A percentile compares a stretch with the other conserved stretches of the same genome.
phyloP scores from a whole-genome alignment of 1,284 basidiomycete species.

The Trichosporon sp. region DNA sequence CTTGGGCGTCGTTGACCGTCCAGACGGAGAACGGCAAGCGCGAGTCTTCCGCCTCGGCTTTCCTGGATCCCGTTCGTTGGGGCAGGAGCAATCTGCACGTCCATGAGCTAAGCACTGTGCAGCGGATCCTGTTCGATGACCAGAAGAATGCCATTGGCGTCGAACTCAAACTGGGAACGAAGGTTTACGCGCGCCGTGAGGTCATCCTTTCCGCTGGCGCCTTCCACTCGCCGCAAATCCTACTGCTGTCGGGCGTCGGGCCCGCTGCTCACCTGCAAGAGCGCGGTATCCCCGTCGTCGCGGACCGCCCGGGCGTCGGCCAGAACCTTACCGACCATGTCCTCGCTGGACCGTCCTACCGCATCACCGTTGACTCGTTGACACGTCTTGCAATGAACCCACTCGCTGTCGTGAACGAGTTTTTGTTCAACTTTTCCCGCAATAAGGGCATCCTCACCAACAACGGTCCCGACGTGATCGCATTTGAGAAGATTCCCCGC shows the following conservation, averaged over 20 bases:
- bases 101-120: neutral
- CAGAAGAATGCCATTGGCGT: slow-evolving; percentile 19
- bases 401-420: neutral
- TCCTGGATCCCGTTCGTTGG: neutral
- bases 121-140: slow-evolving; percentile 14
- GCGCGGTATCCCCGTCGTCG: slow-evolving; percentile 28
- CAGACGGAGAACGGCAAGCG: neutral
- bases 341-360: slow-evolving; percentile 19
- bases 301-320: slow-evolving; percentile 31
- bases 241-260: slow-evolving; percentile 24
- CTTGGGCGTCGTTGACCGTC: neutral
- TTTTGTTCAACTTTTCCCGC: neutral
- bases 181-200: slow-evolving; percentile 15
- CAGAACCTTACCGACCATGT: slow-evolving; percentile 38
- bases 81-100: slow-evolving; percentile 1
- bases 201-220: slow-evolving; percentile 26
- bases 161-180: neutral
- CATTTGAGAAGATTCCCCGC: neutral
- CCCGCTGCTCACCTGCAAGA: slow-evolving; percentile 1
- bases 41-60: slow-evolving; percentile 10
- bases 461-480: slow-evolving; percentile 9
- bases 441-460: slow-evolving; percentile 14
- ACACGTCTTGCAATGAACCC: slow-evolving; percentile 4
- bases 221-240: slow-evolving; percentile 23
- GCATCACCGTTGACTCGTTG: slow-evolving; percentile 18